phyloP scores from a whole-genome alignment of 2,329 filamentous ascomycete genomes.

The Diaporthe sp. region DNA sequence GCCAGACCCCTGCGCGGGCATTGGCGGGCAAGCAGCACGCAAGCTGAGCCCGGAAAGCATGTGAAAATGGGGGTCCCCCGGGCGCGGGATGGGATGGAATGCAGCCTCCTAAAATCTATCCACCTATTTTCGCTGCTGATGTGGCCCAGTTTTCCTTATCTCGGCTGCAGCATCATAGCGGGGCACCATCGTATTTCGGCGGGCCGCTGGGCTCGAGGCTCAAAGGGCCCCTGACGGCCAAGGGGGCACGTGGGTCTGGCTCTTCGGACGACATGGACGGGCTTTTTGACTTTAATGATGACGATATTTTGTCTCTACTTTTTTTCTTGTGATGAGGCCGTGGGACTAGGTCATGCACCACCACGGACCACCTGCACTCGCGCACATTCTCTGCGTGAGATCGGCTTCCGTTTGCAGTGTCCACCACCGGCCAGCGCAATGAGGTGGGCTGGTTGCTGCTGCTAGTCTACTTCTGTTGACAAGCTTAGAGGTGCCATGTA shows the following conservation, averaged over 20 bases:
- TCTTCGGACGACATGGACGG: slow-evolving; percentile 5
- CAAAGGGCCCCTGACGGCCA: slow-evolving; percentile 16
- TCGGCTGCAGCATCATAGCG: slow-evolving; percentile 35
- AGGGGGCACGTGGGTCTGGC: slow-evolving; percentile 26
- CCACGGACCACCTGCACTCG: slow-evolving; percentile 7
- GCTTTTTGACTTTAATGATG: background rate
- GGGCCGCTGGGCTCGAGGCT: slow-evolving; percentile 13
- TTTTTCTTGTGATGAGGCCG: background rate
- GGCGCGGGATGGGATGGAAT: slow-evolving; percentile 25
- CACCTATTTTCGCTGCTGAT: background rate
- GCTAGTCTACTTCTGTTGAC: slow-evolving; percentile 7
- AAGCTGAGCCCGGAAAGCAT: slow-evolving; percentile 5
- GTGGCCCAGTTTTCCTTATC: slow-evolving; percentile 28
- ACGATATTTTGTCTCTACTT: background rate
- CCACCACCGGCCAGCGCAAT: background rate
- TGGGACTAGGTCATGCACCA: slow-evolving; percentile 14
- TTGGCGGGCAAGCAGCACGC: too few relatives aligned
- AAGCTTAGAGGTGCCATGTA: background rate
- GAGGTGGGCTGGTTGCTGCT: background rate
- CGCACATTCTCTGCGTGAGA: background rate
- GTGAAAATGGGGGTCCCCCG: slow-evolving; percentile 28
- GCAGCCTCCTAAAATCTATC: background rate
- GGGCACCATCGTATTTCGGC: slow-evolving; percentile 30
- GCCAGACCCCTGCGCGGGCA: slow-evolving; percentile 20
- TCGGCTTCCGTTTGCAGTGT: slow-evolving; percentile 3